Evolutionary conservation across 495 filamentous ascomycete genomes (phyloP), one percentile per base, ranked within the genome.

Genomic region (Annulohypoxylon nitens): DNA sequence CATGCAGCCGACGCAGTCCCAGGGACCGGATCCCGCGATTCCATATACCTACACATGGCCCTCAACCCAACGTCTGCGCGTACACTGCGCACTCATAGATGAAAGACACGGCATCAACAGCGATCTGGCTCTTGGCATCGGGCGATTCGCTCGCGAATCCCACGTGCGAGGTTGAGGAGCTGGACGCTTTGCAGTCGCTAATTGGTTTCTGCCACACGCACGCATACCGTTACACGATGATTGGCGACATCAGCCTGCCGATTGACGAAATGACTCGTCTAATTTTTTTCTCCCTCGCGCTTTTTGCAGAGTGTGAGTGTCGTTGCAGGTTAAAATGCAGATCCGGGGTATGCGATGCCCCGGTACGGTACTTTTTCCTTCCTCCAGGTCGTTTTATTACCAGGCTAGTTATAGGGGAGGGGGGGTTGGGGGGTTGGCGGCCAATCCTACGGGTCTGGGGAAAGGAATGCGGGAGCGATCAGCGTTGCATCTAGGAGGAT

Each of bases 221-320:
- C 20, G 20, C 20, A 23, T 23, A 25, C 45, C 59, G 67, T 71
- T 70, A 75, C 72, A 70, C 72, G 20, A 70, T 70, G 67, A 75
- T 75, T 75, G 67, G 67, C 72, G 72, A 75, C 67, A 75, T 75
- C 63, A 36, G 63, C 59, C 62, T 70, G 59, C 62, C 72, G 72
- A 75, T 75, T 75, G 72, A 75, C 72, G 72, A 75, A 70, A 75
- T 74, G 65, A 64, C 63, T 74, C 48, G 72, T 70, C 48, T 61
- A 39, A 58, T 64, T 63, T 64, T 60, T 26, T 11, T n/a, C 4
- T 14, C 11, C 11, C 11, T 51, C 23, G 30, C 20, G 4, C 30
- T 30, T 54, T 33, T 10, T 30, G 6, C 18, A 9, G 25, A n/a
- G 58, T 60, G 23, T 55, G 25, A n/a, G 58, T 60, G 23, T 55